Base-by-base conservation (phyloP, 1,139 yeast genomes). In the Dujonia santamariae region DNA sequence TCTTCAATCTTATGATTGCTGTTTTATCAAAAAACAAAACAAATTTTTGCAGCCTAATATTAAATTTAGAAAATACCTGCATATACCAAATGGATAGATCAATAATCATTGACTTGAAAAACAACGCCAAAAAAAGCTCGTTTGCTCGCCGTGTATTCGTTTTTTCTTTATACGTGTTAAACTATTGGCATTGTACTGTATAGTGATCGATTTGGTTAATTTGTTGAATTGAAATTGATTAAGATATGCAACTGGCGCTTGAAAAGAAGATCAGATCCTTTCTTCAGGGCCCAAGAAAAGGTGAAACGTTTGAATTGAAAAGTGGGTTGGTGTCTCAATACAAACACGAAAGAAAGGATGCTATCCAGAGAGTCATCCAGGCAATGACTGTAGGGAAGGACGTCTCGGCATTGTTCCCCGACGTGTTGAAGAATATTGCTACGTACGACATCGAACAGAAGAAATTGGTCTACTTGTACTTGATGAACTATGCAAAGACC, bases 381-480 rank as follows among this genome's bases (percentile, higher is more conserved):
- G 97, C 97, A 41, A 94, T 94, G 99, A 94, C 98, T 0, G 78
- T 90, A 21, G 98, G 98, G n/a, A 94, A 94, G 56, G 98, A 94
- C 59, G 97, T 94, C 19, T 85, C 96, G 9, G 79, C 95, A 1
- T 70, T 94, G 41, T 94, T 94, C 49, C 98, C 99, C 1, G 97
- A 94, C 56, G 95, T 94, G 22, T 67, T 94, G 58, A 94, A 94
- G 64, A 94, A 94, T 59, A 85, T 94, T 47, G 97, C 98, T 41
- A 94, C 98, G 3, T 94, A 86, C 52, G 99, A 94, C 59, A 69
- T 94, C 45, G 97, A 94, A 48, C 97, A 92, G 62, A 94, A 94
- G 74, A 94, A 94, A 58, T 72, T 94, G 61, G 98, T 94, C 11
- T 94, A 94, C 51, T 67, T 94, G 28, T 94, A 94, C 55, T 70